phyloP scores from a whole-genome alignment of 371 early-diverging fungal genomes.

The Syncephalastrum racemosum region DNA sequence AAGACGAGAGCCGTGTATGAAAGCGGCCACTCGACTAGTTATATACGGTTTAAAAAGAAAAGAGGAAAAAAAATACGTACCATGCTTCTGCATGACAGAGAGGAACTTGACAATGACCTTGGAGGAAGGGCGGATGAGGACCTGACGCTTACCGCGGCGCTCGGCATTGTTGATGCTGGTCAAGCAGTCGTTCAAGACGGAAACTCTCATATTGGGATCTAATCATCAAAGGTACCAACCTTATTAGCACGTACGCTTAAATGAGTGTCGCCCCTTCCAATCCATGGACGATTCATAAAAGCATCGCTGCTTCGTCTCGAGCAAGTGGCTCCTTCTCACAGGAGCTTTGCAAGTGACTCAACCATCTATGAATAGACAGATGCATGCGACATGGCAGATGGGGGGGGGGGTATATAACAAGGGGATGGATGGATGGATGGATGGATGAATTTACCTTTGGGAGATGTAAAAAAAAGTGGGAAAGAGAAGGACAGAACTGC shows the following conservation, averaged over 20 bases:
- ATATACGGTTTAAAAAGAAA: conserved; percentile 42
- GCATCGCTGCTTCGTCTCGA: conserved; percentile 11
- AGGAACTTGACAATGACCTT: conserved; percentile 98
- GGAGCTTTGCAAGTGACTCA: conserved; percentile 11
- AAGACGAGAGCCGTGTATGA: conserved; percentile 52
- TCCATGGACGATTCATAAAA: conserved; percentile 14
- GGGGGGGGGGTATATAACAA: too few species aligned
- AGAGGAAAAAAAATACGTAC: conserved; percentile 62
- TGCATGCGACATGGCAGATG: too few species aligned
- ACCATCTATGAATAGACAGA: conserved; percentile 10
- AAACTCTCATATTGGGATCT: conserved; percentile 11
- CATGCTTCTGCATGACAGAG: conserved; percentile 98
- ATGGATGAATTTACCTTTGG: conserved; percentile 1
- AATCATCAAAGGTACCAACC: too few species aligned
- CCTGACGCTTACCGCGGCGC: conserved; percentile 88
- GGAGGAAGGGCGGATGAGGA: conserved; percentile 91
- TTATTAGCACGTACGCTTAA: conserved; percentile 16
- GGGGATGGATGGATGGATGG: conserved; percentile 16
- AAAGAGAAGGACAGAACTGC: not conserved
- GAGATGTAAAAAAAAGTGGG: conserved; percentile 1
- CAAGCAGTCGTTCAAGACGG: conserved; percentile 82
- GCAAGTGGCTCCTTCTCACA: conserved; percentile 11
- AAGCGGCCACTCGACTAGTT: conserved; percentile 64
- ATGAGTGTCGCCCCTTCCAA: conserved; percentile 18
- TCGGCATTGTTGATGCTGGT: conserved; percentile 93